These are phyloP conservation scores for Fusarium sp. DNA, from an alignment of 2,329 filamentous ascomycete species.

Conservation along the genomic window DNA sequence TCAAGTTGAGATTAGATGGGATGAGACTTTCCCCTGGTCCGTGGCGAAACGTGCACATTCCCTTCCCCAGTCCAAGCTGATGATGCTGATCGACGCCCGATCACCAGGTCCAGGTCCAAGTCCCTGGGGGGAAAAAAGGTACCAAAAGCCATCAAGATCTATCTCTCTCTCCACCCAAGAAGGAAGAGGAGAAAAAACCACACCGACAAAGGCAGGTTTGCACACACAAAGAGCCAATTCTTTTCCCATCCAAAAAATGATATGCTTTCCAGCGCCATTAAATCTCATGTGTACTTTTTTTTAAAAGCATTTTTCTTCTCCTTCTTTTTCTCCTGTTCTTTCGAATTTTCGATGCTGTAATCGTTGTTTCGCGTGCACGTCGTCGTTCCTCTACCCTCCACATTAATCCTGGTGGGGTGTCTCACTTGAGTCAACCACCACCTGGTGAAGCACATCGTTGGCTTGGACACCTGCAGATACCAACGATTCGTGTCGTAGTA, in stretches of 20 bases:
- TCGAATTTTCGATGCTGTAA: conserved; percentile 28
- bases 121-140: conserved; percentile 20
- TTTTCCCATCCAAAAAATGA: conserved; percentile 32
- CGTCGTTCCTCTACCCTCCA: conserved; percentile 12
- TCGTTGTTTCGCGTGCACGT: conserved; percentile 28
- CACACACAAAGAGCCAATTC: conserved; percentile 41
- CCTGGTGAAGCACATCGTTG: conserved; percentile 19
- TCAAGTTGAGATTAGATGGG: not conserved
- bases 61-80: conserved; percentile 10
- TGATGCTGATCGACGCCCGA: conserved; percentile 5
- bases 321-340: conserved; percentile 11
- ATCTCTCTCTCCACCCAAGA: conserved; percentile 8
- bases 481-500: conserved; percentile 7
- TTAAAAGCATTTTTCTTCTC: conserved; percentile 11
- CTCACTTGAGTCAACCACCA: conserved; percentile 26
- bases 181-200: conserved; percentile 12
- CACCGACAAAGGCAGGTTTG: conserved; percentile 37
- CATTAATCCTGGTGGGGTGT: conserved; percentile 31
- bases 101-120: not conserved
- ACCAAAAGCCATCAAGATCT: conserved; percentile 8
- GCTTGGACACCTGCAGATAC: conserved; percentile 19
- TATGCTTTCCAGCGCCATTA: conserved; percentile 30
- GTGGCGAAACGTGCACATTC: conserved; percentile 24
- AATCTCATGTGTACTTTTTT: conserved; percentile 14
- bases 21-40: conserved; percentile 7